Percentiles rank a stretch among this genome's conserved stretches.
phyloP scores from a whole-genome alignment of 257 asterid species.

The Nicotiana obtusifolia region DNA sequence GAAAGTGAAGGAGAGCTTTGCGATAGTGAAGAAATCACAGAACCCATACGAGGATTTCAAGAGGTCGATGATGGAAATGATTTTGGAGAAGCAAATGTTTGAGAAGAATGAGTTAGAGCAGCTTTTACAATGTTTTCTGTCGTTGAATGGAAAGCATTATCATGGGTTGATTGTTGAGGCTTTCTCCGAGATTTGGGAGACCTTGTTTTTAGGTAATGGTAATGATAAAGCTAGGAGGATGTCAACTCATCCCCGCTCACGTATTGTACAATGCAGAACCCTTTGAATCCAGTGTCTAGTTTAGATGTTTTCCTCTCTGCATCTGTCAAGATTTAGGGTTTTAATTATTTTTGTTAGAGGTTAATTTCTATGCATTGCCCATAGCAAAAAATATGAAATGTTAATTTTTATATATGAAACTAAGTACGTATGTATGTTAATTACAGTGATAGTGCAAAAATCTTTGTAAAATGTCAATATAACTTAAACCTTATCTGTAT shows the following conservation, averaged over 20 bases:
- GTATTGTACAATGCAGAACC: neutral
- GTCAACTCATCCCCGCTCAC: conserved; percentile 13
- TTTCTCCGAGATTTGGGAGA: conserved; percentile 61
- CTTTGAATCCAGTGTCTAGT: neutral
- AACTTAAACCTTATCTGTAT: too few relatives aligned
- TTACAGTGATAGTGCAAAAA: too few relatives aligned
- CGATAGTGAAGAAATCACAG: conserved; percentile 71
- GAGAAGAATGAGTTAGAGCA: conserved; percentile 63
- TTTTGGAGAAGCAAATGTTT: conserved; percentile 77
- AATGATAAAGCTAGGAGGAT: conserved; percentile 6
- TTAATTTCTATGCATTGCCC: too few relatives aligned
- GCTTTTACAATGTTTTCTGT: conserved; percentile 68
- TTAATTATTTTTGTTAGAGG: too few relatives aligned
- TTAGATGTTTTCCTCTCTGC: too few relatives aligned
- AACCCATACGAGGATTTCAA: conserved; percentile 81
- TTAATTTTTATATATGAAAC: too few relatives aligned
- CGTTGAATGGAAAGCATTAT: conserved; percentile 56
- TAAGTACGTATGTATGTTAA: too few relatives aligned
- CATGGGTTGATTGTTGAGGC: conserved; percentile 63
- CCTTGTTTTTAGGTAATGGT: conserved; percentile 30
- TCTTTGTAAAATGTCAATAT: too few relatives aligned
- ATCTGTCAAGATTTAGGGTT: too few relatives aligned
- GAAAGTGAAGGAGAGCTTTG: conserved; percentile 85
- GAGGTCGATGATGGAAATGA: conserved; percentile 89
- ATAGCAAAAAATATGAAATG: too few relatives aligned